Evolutionary conservation across 306 rosid genomes (phyloP).

Genomic region (Fragaria iinumae): DNA sequence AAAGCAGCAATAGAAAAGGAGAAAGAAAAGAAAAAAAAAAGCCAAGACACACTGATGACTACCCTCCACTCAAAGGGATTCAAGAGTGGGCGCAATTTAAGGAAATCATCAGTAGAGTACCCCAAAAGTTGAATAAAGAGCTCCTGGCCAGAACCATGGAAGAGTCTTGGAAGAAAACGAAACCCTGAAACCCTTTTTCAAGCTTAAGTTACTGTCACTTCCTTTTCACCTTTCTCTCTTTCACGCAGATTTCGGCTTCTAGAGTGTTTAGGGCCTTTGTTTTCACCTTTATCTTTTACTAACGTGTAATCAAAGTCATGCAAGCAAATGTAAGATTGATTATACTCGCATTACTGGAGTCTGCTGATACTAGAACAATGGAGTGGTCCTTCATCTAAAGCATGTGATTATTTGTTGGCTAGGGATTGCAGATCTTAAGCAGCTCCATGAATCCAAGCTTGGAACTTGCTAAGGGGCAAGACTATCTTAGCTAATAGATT

Average conservation of each 20-base stretch:
- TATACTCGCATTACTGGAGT: neutral
- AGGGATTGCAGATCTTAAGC: neutral
- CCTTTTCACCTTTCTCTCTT: slow-evolving; percentile 14
- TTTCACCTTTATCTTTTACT: slow-evolving; percentile 20
- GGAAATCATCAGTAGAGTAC: slow-evolving; percentile 36
- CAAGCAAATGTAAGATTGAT: slow-evolving; percentile 13
- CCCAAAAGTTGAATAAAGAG: slow-evolving; percentile 29
- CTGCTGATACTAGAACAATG: slow-evolving; percentile 8
- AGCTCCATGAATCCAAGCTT: neutral
- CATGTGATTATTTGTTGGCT: slow-evolving; percentile 19
- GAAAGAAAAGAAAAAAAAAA: slow-evolving; percentile 8
- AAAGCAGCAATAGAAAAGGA: slow-evolving; percentile 23
- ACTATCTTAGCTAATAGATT: neutral
- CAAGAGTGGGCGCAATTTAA: slow-evolving; percentile 59
- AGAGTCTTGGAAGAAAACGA: slow-evolving; percentile 16
- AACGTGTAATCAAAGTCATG: slow-evolving; percentile 18
- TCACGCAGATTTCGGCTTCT: slow-evolving; percentile 32
- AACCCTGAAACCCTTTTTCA: slow-evolving; percentile 17
- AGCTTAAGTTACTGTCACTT: slow-evolving; percentile 32
- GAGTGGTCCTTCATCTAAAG: slow-evolving; percentile 21
- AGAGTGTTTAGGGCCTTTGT: neutral
- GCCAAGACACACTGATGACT: slow-evolving; percentile 34
- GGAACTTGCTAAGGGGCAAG: neutral
- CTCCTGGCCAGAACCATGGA: slow-evolving; percentile 30
- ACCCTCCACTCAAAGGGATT: slow-evolving; percentile 36